Evolutionary conservation across 768 basidiomycete genomes (phyloP), one percentile per base, ranked within the genome.

Genomic region (Mycena belliarum): DNA sequence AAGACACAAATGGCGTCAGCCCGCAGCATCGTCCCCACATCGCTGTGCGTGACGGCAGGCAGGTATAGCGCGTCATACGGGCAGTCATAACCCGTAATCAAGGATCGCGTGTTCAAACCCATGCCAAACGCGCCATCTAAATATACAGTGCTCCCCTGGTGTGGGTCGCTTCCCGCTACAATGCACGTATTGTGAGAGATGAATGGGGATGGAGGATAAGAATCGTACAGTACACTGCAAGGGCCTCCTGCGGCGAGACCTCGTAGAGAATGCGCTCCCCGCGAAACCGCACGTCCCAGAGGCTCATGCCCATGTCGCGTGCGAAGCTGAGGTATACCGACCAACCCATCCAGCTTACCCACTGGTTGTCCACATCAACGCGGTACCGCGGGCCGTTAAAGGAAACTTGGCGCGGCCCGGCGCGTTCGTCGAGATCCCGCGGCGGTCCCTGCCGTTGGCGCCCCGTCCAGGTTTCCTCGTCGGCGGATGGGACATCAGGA

Each of bases 291-390:
- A 86, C 75, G 64, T 87, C 81, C 81, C 82, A 87, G 20, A 86
- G 68, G 56, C 76, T 80, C 60, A 85, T 61, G 15, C 84, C 87
- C 85, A 87, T 87, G 64, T 88, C 87, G 26, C 84, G 68, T 53
- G 85, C 83, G 65, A 87, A 88, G 48, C 82, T 80, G 28, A 86
- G 73, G 59, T 81, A 86, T 68, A 86, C 52, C 0, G 76, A 74
- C 84, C 84, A 87, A 3, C 83, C 83, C 82, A 88, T 82, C 86
- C 86, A 88, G 43, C 76, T 82, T n/a, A 88, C 69, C 59, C 81
- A 86, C 60, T 82, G 76, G 42, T 72, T 70, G 35, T 75, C 74
- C 23, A 65, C 65, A 62, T 88, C 82, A 2, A 87, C 79, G 38
- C 82, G 72, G 66, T 81, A 87, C 4, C 86, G 75, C 57, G 81